Evolutionary conservation across 2,329 filamentous ascomycete species (phyloP), one percentile per base, ranked within the genome.

Genomic region (Venturia nashicola): DNA sequence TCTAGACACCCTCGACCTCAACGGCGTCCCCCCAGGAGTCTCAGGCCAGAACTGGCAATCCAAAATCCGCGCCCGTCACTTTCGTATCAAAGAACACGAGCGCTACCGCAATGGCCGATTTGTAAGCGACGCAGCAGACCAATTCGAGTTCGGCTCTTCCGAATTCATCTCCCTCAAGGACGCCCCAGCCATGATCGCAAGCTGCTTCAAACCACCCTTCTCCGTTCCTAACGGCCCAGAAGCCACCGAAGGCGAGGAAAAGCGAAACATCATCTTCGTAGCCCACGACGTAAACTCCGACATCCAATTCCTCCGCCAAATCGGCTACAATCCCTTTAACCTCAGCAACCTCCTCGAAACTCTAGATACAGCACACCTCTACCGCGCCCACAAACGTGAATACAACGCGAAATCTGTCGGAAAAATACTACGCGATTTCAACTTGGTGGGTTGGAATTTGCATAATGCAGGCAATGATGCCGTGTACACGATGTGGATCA

Each of bases 401-500:
- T 69, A 71, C 0, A 77, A 87, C 2, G 72, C 79, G 3, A 80
- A 81, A 16, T 82, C 81, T 1, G 80, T 97, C 1, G 77, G 76
- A 0, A 76, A 69, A 6, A 79, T 95, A 16, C 81, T 96, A 32
- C 70, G 74, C 6, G 80, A 87, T 6, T 77, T 96, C 36, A 82
- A 82, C 2, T 82, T 95, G 9, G 69, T 76, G 0, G 83, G 79
- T 51, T 83, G 78, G 73, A 80, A 88, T 68, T 78, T 93, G n/a
- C 91, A 96, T 74, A 96, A 96, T 70, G 91, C 87, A 0, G 83
- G 91, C 1, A 96, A 96, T 68, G 91, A 96, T 71, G 91, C 91
- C 0, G 82, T 86, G 1, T 94, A 88, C 72, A 93, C 90, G 0
- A 75, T 96, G 67, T 85, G 87, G 66, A 87, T 85, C 8, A 83